Base-by-base conservation (phyloP, 1,139 yeast species). In the Candida labiduridarum region DNA sequence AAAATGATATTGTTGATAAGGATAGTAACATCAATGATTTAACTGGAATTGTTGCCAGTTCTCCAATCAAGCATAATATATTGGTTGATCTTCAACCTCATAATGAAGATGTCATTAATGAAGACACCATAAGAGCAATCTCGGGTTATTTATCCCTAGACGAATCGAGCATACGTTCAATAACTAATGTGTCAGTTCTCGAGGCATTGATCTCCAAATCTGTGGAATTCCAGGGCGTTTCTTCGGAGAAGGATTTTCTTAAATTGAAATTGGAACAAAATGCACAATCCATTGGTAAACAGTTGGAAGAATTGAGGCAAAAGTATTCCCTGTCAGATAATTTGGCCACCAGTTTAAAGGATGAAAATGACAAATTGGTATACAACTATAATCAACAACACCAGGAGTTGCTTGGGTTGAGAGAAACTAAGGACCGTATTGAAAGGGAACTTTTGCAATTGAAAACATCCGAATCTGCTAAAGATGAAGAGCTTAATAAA, bases 191-290 rank as follows among this genome's bases (percentile, higher is more conserved):
- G 1, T 56, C 51, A 0, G 49, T 75, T 0, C 49, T 79, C 3
- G 63, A 65, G 4, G 70, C 71, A 25, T 61, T 86, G 22, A 68
- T 72, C 4, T 62, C 67, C 2, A 78, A 77, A 52, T 71, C 85
- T 1, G 61, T 71, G 2, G 83, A 82, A 52, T 71, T 71, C 54
- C 79, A 82, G 45, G 75, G 75, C 2, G 52, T 84, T 36, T 70
- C 74, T 51, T 78, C 88, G 1, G 83, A 82, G 54, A 72, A 76
- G 45, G 65, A 82, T 18, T 69, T 82, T 19, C 63, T 80, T 31
- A 80, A 81, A 59, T 74, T 84, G 22, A 76, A 78, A 47, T 69
- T 74, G 48, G 90, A 85, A 59, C 88, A 82, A 57, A 56, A 73
- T 5, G 50, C 59, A 64, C 58, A 60, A 19, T 48, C 47, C 3